These are phyloP conservation scores for Cyclotella kingstonii DNA, from an alignment of 108 stramenopile genomes.

Conservation along the genomic window DNA sequence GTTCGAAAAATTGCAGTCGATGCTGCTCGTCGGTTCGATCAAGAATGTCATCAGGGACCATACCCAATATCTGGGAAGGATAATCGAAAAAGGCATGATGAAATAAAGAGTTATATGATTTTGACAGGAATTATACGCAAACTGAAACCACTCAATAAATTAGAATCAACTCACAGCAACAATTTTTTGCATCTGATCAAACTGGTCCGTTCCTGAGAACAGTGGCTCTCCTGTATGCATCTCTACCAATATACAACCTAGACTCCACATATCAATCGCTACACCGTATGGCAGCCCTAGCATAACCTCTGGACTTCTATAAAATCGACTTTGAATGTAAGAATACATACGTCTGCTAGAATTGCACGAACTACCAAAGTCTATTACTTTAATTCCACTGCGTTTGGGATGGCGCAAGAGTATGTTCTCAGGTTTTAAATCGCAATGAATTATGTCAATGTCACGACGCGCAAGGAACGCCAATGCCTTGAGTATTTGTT, in stretches of 20 bases:
- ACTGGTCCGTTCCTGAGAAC: slow-evolving; percentile 95
- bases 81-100: background rate
- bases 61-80: slow-evolving; percentile 70
- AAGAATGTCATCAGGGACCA: slow-evolving; percentile 82
- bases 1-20: slow-evolving; percentile 78
- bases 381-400: slow-evolving; percentile 96
- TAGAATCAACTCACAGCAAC: slow-evolving; percentile 73
- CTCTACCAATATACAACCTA: slow-evolving; percentile 98
- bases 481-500: slow-evolving; percentile 93
- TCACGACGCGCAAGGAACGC: slow-evolving; percentile 85
- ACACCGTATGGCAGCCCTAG: slow-evolving; percentile 92
- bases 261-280: slow-evolving; percentile 99
- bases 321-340: slow-evolving; percentile 99
- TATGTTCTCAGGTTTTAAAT: slow-evolving; percentile 99
- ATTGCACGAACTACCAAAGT: slow-evolving; percentile 95
- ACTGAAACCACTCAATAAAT: no score
- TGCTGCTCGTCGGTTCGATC: slow-evolving; percentile 69
- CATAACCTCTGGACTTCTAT: slow-evolving; percentile 98
- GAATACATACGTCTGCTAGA: slow-evolving; percentile 91
- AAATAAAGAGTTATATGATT: background rate
- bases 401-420: slow-evolving; percentile 92
- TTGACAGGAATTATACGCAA: background rate
- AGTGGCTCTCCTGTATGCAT: slow-evolving; percentile 98
- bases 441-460: slow-evolving; percentile 97
- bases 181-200: slow-evolving; percentile 96